Conservation (phyloP, 2,329 filamentous ascomycete genomes). For the Claviceps africana region DNA sequence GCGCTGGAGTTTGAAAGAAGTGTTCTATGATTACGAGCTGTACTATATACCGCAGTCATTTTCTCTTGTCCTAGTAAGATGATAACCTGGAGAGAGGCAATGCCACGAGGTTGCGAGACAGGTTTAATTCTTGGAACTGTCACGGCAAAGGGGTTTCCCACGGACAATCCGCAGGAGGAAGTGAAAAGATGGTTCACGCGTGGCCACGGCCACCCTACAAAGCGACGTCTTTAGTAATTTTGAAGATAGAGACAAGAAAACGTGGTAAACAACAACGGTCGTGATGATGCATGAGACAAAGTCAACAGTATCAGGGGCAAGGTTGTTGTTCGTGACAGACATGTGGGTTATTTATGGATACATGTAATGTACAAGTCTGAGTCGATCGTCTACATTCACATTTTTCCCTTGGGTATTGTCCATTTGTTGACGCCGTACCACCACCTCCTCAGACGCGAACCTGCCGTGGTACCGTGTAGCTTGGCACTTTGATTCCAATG, state of each 20-base stretch:
- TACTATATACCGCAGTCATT: background rate
- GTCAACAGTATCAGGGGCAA: background rate
- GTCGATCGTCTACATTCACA: background rate
- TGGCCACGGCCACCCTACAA: background rate
- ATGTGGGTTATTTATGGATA: background rate
- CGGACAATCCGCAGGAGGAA: background rate
- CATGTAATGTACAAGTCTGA: background rate
- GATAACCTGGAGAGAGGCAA: background rate
- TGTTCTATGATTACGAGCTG: background rate
- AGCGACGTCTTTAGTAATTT: background rate
- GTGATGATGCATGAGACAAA: background rate
- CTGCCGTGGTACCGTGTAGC: constrained; percentile 61
- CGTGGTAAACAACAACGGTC: background rate
- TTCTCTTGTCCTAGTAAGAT: background rate
- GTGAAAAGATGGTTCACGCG: background rate
- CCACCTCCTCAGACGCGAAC: constrained; percentile 71
- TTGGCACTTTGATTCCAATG: constrained; percentile 72
- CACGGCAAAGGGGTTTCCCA: background rate
- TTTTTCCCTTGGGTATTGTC: constrained; percentile 48
- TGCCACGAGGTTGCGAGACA: background rate
- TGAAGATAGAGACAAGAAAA: background rate
- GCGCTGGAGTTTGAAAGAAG: constrained; percentile 5
- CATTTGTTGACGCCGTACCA: constrained; percentile 95
- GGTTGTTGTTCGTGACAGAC: background rate
- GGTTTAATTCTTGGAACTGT: background rate